A percentile compares a stretch with the other conserved stretches of the same genome.
phyloP scores from a whole-genome alignment of 495 filamentous ascomycete species.

The Lepidopterella palustris region DNA sequence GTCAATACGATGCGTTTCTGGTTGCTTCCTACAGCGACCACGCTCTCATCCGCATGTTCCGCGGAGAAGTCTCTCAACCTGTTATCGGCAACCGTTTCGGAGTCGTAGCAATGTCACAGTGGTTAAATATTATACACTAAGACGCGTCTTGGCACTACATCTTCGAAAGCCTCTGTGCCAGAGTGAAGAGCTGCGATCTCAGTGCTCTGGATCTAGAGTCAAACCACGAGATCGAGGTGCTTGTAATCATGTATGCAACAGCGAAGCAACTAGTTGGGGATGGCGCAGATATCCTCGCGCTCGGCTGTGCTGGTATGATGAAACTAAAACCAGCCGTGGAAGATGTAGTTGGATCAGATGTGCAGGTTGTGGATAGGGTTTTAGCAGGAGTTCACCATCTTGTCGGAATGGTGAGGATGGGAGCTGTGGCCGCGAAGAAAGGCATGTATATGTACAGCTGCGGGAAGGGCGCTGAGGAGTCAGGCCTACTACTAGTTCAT shows the following conservation, averaged over 20 bases:
- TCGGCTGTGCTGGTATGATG: conserved; percentile 48
- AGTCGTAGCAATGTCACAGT: conserved; percentile 37
- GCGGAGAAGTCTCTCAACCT: conserved; percentile 41
- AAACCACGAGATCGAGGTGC: conserved; percentile 36
- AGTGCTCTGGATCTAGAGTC: conserved; percentile 42
- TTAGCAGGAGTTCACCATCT: conserved; percentile 29
- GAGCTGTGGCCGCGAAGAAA: conserved; percentile 22
- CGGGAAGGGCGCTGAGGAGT: conserved; percentile 19
- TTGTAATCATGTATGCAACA: conserved; percentile 37
- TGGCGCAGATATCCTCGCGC: conserved; percentile 43
- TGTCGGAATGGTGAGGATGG: conserved; percentile 23
- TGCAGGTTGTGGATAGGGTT: conserved; percentile 28
- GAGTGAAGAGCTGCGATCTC: conserved; percentile 37
- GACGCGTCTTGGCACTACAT: conserved; percentile 42
- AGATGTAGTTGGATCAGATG: conserved; percentile 37
- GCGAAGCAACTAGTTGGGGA: conserved; percentile 36
- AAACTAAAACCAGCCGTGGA: conserved; percentile 42
- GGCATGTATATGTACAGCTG: conserved; percentile 25
- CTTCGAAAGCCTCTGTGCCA: conserved; percentile 38
- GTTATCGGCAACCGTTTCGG: conserved; percentile 46
- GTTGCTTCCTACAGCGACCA: conserved; percentile 48
- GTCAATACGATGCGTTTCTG: conserved; percentile 44
- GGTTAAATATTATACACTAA: conserved; percentile 38
- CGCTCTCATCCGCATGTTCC: conserved; percentile 43
- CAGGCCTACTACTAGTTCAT: conserved; percentile 22